Percentiles rank a stretch among this genome's conserved stretches.
Conservation (phyloP, 2,329 filamentous ascomycete species). For the Moelleriella libera region DNA sequence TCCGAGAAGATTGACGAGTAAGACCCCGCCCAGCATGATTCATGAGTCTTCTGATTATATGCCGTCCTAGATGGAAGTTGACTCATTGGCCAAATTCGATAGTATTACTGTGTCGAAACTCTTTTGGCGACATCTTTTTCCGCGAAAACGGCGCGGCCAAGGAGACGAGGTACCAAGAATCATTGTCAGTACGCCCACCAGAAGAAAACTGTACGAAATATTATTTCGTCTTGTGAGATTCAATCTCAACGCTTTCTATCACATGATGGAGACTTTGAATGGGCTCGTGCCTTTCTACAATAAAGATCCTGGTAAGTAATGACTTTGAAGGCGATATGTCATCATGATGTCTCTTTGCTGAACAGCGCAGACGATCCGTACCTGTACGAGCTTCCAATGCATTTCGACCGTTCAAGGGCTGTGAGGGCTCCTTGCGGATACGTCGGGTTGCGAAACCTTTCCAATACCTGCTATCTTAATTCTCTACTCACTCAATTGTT, state of each 20-base stretch:
- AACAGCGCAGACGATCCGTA: constrained; percentile 30
- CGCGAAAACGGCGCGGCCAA: constrained; percentile 14
- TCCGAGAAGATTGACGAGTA: constrained; percentile 13
- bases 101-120: constrained; percentile 18
- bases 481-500: constrained; percentile 88
- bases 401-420: constrained; percentile 50
- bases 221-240: constrained; percentile 41
- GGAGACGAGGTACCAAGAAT: constrained; percentile 19
- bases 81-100: background rate
- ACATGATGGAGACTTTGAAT: constrained; percentile 30
- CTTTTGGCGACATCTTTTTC: constrained; percentile 54
- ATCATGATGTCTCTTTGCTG: background rate
- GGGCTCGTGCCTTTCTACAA: constrained; percentile 22
- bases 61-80: background rate
- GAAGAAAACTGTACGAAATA: constrained; percentile 45
- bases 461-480: constrained; percentile 95
- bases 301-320: constrained; percentile 22
- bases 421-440: constrained; percentile 71
- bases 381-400: constrained; percentile 43
- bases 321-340: background rate
- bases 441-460: constrained; percentile 80
- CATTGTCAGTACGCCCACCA: constrained; percentile 38
- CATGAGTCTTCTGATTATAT: background rate
- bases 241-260: constrained; percentile 29
- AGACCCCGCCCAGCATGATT: background rate